These are phyloP conservation scores for Nakazawaea laoshanensis DNA, from an alignment of 805 yeast genomes.

Conservation along the genomic window DNA sequence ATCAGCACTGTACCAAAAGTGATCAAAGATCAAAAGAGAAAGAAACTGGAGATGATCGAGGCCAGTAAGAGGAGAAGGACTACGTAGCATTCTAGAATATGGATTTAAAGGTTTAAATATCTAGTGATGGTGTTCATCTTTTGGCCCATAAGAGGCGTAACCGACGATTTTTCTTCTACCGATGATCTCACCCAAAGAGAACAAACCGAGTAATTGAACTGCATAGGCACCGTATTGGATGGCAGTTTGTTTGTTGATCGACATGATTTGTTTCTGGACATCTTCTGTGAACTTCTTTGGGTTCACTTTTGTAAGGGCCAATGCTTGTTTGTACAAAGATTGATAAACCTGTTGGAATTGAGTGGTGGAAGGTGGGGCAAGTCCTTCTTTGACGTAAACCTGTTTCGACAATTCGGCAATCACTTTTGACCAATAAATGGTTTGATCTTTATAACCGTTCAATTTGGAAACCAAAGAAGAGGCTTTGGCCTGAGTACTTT, in stretches of 20 bases:
- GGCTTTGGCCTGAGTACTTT: slow-evolving; percentile 29
- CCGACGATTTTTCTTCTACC: slow-evolving; percentile 95
- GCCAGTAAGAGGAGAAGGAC: slow-evolving; percentile 67
- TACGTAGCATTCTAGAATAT: too few species aligned
- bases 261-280: slow-evolving; percentile 32
- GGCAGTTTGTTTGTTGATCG: slow-evolving; percentile 41
- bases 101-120: too few species aligned
- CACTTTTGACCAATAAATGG: slow-evolving; percentile 73
- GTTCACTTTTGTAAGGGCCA: slow-evolving; percentile 33
- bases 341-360: slow-evolving; percentile 74
- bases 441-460: slow-evolving; percentile 34
- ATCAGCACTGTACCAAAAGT: slow-evolving; percentile 81
- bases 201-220: slow-evolving; percentile 82
- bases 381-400: slow-evolving; percentile 85
- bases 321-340: slow-evolving; percentile 35
- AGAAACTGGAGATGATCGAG: slow-evolving; percentile 61
- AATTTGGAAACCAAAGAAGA: slow-evolving; percentile 27
- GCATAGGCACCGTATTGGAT: slow-evolving; percentile 66
- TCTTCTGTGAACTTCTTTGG: slow-evolving; percentile 51
- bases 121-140: slow-evolving; percentile 26
- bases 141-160: slow-evolving; percentile 59
- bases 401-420: slow-evolving; percentile 50
- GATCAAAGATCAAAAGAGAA: slow-evolving; percentile 54
- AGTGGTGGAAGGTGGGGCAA: slow-evolving; percentile 79
- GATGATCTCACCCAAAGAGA: slow-evolving; percentile 89